Percentiles rank a stretch among this genome's conserved stretches.
Evolutionary conservation across 2,329 filamentous ascomycete genomes (phyloP).

Genomic region (Eutypa lata): DNA sequence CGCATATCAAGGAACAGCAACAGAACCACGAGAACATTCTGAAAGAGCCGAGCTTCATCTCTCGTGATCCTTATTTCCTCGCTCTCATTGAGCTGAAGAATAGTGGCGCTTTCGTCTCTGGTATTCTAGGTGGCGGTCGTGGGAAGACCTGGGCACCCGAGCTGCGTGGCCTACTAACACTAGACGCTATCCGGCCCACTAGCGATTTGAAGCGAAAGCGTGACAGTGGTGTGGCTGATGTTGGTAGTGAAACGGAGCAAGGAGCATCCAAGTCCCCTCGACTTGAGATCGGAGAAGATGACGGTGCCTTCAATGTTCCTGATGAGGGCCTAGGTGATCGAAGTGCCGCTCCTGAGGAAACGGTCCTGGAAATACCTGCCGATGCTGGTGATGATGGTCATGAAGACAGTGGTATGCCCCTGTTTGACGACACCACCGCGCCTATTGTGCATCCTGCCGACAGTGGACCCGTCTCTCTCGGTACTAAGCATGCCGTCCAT

Average conservation of each 20-base stretch:
- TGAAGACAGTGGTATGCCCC: constrained; percentile 48
- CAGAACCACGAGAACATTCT: constrained; percentile 83
- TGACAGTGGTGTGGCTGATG: constrained; percentile 79
- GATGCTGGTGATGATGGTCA: constrained; percentile 46
- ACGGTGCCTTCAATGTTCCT: constrained; percentile 46
- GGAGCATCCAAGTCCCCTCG: constrained; percentile 66
- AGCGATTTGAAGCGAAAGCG: constrained; percentile 91
- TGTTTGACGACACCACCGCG: constrained; percentile 75
- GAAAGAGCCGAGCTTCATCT: constrained; percentile 77
- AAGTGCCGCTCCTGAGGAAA: constrained; percentile 56
- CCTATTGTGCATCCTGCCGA: constrained; percentile 78
- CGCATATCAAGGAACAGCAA: constrained; percentile 82
- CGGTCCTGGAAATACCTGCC: constrained; percentile 62
- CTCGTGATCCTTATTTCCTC: constrained; percentile 80
- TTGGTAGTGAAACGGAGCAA: constrained; percentile 65
- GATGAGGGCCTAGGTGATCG: constrained; percentile 52
- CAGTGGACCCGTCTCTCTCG: constrained; percentile 80
- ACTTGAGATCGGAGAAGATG: constrained; percentile 65
- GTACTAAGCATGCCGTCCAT: constrained; percentile 94
- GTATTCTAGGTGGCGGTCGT: constrained; percentile 77
- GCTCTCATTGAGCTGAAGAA: constrained; percentile 90
- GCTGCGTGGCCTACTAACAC: constrained; percentile 83
- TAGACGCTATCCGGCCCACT: constrained; percentile 73
- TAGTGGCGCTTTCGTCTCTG: constrained; percentile 84
- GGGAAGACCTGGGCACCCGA: constrained; percentile 86